phyloP scores from a whole-genome alignment of 2,329 filamentous ascomycete genomes.

The Fusarium goolgardi region DNA sequence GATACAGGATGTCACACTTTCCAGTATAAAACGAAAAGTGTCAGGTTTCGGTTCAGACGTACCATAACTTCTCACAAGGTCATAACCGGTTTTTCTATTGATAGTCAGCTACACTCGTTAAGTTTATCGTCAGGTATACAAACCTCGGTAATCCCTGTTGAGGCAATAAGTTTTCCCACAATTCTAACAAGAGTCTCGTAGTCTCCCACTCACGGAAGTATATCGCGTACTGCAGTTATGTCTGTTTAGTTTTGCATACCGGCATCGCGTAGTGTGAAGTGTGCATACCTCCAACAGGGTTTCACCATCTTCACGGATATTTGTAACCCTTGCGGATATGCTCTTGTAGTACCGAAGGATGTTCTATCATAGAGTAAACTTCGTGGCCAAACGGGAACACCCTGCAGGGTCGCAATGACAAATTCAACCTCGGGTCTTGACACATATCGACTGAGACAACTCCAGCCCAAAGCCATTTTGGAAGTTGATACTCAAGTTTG shows the following conservation, averaged over 20 bases:
- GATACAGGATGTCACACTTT: background rate
- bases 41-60: too few species aligned
- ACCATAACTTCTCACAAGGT: fast-evolving
- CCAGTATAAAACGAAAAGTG: too few species aligned
- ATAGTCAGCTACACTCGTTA: background rate
- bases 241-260: fast-evolving
- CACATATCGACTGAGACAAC: background rate
- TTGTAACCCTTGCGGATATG: fast-evolving
- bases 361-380: fast-evolving
- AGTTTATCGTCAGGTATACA: fast-evolving
- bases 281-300: background rate
- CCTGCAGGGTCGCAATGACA: constrained; percentile 17
- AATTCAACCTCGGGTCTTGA: fast-evolving
- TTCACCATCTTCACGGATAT: fast-evolving
- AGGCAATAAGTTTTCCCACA: constrained; percentile 29
- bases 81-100: background rate
- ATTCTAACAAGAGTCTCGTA: background rate
- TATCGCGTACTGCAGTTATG: fast-evolving
- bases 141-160: constrained; percentile 25
- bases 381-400: background rate
- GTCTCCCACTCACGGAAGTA: fast-evolving
- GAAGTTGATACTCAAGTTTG: constrained; percentile 10
- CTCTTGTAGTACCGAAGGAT: fast-evolving
- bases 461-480: constrained; percentile 30
- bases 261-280: fast-evolving